Conservation (phyloP, 2,329 filamentous ascomycete genomes). For the Cryphonectria parasitica region DNA sequence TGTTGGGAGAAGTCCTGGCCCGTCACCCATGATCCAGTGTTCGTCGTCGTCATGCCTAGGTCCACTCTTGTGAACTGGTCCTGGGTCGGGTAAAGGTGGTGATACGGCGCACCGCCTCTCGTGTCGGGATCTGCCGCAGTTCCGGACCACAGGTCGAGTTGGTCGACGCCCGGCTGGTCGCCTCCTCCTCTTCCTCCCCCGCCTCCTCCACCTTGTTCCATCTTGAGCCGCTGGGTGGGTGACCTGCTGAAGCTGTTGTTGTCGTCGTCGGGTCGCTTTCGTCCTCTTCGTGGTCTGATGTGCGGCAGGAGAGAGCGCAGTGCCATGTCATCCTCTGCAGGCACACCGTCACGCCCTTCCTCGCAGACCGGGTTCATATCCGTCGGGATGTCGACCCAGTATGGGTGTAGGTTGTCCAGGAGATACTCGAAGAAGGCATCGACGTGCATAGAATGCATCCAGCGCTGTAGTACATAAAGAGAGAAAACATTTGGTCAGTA, state of each 20-base stretch:
- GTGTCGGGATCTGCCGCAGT: slow-evolving; percentile 46
- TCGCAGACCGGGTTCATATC: slow-evolving; percentile 65
- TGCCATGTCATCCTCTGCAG: slow-evolving; percentile 85
- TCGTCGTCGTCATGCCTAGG: slow-evolving; percentile 36
- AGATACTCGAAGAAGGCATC: slow-evolving; percentile 95
- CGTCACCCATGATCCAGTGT: slow-evolving; percentile 47
- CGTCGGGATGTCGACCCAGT: slow-evolving; percentile 77
- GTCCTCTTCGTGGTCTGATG: slow-evolving; percentile 65
- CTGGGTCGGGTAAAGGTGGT: slow-evolving; percentile 42
- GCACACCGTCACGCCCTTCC: slow-evolving; percentile 77
- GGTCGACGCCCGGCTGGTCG: slow-evolving; percentile 39
- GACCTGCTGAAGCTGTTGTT: slow-evolving; percentile 51
- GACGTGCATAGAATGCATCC: slow-evolving; percentile 96
- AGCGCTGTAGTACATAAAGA: slow-evolving; percentile 64
- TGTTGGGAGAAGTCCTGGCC: slow-evolving; percentile 53
- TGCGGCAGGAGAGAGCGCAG: slow-evolving; percentile 82
- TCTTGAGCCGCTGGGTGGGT: slow-evolving; percentile 63
- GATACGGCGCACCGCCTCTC: slow-evolving; percentile 33
- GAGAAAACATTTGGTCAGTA: slow-evolving; percentile 7
- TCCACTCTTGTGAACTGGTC: slow-evolving; percentile 43
- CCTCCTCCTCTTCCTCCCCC: slow-evolving; percentile 34
- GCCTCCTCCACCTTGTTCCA: slow-evolving; percentile 36
- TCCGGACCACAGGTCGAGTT: slow-evolving; percentile 50
- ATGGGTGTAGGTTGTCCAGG: slow-evolving; percentile 74
- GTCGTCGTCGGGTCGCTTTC: slow-evolving; percentile 66